Evolutionary conservation across 257 asterid species (phyloP).

Genomic region (Gardenia jasminoides): DNA sequence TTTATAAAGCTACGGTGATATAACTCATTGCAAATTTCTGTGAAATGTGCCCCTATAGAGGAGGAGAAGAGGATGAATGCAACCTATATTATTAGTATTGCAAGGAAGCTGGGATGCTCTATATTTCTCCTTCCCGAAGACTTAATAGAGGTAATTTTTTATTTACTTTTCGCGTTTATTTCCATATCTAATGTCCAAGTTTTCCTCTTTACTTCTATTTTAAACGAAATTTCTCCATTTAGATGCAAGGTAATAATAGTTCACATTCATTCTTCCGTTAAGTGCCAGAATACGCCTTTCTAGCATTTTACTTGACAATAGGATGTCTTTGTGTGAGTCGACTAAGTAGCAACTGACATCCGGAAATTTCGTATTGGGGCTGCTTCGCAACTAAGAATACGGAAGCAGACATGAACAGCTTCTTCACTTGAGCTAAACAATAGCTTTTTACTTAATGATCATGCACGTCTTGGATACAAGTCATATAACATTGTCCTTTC

Average conservation of each 20-base stretch:
- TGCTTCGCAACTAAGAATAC: neutral
- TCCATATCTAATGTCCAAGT: neutral
- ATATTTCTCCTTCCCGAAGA: slow-evolving; percentile 93
- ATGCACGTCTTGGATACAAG: neutral
- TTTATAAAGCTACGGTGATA: neutral
- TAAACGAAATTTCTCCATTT: neutral
- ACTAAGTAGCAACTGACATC: neutral
- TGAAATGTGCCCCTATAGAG: slow-evolving; percentile 33
- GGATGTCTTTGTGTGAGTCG: neutral
- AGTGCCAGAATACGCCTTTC: slow-evolving; percentile 3
- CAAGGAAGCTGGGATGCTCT: slow-evolving; percentile 98
- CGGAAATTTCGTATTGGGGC: neutral
- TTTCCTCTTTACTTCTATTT: neutral
- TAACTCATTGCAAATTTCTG: slow-evolving; percentile 1
- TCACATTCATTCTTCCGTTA: neutral
- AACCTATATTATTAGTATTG: slow-evolving; percentile 85
- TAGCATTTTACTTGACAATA: neutral
- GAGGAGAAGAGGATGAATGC: slow-evolving; percentile 95
- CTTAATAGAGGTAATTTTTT: slow-evolving; percentile 66
- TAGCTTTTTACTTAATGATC: neutral
- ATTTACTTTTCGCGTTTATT: neutral
- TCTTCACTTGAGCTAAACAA: neutral
- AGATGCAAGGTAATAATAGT: neutral
- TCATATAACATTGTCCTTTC: neutral
- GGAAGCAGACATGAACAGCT: neutral